Base-by-base conservation (phyloP, 352 stramenopile genomes). In the Albugo candida region DNA sequence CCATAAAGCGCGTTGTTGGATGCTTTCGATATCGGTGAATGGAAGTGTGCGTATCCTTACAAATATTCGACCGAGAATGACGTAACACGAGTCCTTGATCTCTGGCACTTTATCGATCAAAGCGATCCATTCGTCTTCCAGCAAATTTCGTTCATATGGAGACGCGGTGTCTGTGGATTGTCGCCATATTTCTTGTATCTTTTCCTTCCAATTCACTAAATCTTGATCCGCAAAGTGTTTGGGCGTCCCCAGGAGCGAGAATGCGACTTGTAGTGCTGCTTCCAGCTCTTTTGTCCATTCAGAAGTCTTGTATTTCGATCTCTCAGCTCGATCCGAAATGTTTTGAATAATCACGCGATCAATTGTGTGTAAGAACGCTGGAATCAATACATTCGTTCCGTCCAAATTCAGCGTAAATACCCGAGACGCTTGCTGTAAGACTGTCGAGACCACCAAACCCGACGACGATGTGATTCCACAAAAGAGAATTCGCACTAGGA, bases 201-300 rank as follows among this genome's bases (percentile, higher is more conserved):
- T 86, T 17, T 73, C 62, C 52, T 71, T 72, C 75, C 75, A 87
- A 5, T 70, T 81, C 13, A 87, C 73, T 48, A 87, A 85, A 41
- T 83, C 66, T 53, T 88, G 64, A 2, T 64, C 50, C 14, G 71
- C 73, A 47, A 84, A 88, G 13, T 75, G 59, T 45, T 82, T 85
- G 0, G 78, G 75, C 24, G 88, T 50, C 41, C 70, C 51, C 13
- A 87, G 20, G 16, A 92, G 71, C 1, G 73, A 80, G 42, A 88
- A 81, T 1, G 84, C 63, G 13, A 92, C 63, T 36, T 88, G 68
- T 10, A 92, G 53, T 13, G 73, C 67, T 0, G 78, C 75, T 39
- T 67, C 83, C 0, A 88, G 60, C 47, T 88, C 72, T 44, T 79
- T 81, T 45, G 83, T 83, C 75, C 75, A 88, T 24, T 85, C 69